Percentiles rank a stretch among this genome's conserved stretches.
Conservation (phyloP, 768 basidiomycete genomes). For the Pulveroboletus frians region DNA sequence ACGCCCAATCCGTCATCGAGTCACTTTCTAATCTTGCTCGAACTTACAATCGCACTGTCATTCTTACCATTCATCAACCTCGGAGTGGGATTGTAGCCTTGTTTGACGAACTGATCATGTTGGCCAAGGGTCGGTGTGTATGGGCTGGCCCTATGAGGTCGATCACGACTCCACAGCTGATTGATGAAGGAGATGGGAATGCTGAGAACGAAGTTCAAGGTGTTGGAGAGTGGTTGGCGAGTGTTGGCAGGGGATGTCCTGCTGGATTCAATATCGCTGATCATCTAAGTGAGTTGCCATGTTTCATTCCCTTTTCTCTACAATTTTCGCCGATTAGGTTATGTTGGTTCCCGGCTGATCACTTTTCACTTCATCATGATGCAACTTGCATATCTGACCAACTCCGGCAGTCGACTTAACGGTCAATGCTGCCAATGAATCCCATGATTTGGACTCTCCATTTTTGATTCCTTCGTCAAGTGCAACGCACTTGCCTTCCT, state of each 20-base stretch:
- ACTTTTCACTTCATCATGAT: neutral
- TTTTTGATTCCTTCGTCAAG: slow-evolving; percentile 29
- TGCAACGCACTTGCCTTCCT: slow-evolving; percentile 28
- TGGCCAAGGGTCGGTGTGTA: slow-evolving; percentile 69
- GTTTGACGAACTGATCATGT: slow-evolving; percentile 86
- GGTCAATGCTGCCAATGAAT: slow-evolving; percentile 47
- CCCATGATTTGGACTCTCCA: slow-evolving; percentile 30
- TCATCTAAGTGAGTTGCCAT: slow-evolving; percentile 69
- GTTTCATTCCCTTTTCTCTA: neutral
- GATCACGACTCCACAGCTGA: slow-evolving; percentile 1
- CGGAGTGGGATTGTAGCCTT: slow-evolving; percentile 95
- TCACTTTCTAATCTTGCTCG: slow-evolving; percentile 79
- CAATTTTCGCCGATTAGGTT: neutral
- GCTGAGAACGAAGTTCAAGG: slow-evolving; percentile 20
- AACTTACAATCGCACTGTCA: slow-evolving; percentile 88
- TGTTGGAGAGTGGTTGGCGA: slow-evolving; percentile 60
- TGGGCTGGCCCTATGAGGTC: slow-evolving; percentile 30
- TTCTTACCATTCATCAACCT: slow-evolving; percentile 98
- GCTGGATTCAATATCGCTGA: slow-evolving; percentile 96
- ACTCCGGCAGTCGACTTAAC: slow-evolving; percentile 60
- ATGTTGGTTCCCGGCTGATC: neutral
- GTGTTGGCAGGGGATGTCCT: slow-evolving; percentile 80
- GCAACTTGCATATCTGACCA: slow-evolving; percentile 1
- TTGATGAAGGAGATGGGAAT: slow-evolving; percentile 5
- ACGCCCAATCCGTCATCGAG: slow-evolving; percentile 92